phyloP scores from a whole-genome alignment of 1,284 basidiomycete species.

The Boletellus dicymbophilus region DNA sequence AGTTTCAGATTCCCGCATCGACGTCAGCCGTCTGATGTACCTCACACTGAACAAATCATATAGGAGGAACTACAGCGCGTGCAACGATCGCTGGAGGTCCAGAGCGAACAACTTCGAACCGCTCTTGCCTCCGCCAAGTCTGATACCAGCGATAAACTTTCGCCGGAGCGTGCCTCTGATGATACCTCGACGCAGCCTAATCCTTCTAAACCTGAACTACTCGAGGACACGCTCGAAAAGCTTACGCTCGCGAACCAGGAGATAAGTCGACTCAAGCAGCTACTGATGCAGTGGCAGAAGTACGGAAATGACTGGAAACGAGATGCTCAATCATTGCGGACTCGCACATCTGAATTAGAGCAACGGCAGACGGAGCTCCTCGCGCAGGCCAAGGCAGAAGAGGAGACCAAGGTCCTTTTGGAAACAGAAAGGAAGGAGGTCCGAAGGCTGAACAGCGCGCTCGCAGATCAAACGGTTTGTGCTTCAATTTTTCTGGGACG shows the following conservation, averaged over 20 bases:
- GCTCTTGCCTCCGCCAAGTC: slow-evolving; percentile 15
- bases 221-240: slow-evolving; percentile 11
- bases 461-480: slow-evolving; percentile 27
- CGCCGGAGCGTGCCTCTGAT: slow-evolving; percentile 9
- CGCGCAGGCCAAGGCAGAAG: slow-evolving; percentile 12
- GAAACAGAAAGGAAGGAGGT: slow-evolving; percentile 18
- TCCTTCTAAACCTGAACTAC: slow-evolving; percentile 2
- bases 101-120: slow-evolving; percentile 20
- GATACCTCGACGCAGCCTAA: slow-evolving; percentile 2
- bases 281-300: slow-evolving; percentile 27
- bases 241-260: slow-evolving; percentile 20
- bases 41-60: slow-evolving; percentile 7
- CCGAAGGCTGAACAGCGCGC: slow-evolving; percentile 14
- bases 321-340: slow-evolving; percentile 19
- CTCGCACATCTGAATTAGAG: slow-evolving; percentile 17
- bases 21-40: background rate
- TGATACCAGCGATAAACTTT: background rate
- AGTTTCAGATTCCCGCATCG: slow-evolving; percentile 4
- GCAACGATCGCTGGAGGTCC: slow-evolving; percentile 17
- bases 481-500: background rate
- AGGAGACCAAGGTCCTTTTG: slow-evolving; percentile 8
- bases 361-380: slow-evolving; percentile 10
- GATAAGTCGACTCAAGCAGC: slow-evolving; percentile 20
- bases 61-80: slow-evolving; percentile 23
- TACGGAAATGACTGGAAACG: slow-evolving; percentile 30